These are phyloP conservation scores for Scytalidium lignicola DNA, from an alignment of 2,329 filamentous ascomycete species.

Conservation along the genomic window DNA sequence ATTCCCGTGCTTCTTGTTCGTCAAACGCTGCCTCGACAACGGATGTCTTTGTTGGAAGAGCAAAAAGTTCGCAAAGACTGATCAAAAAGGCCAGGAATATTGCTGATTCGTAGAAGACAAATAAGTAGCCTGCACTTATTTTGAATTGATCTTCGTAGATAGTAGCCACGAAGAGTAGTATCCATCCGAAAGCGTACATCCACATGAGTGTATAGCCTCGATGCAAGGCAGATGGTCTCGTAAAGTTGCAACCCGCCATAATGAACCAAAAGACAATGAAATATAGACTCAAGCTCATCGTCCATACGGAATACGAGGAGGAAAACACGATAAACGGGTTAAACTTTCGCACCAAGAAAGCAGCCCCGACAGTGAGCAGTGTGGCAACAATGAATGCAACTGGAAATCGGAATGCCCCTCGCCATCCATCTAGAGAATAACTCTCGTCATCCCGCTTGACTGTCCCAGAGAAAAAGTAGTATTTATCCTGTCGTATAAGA, in stretches of 20 bases:
- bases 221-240: constrained; percentile 81
- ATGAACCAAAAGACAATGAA: constrained; percentile 79
- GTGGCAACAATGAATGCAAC: constrained; percentile 66
- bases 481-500: constrained; percentile 69
- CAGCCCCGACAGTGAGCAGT: constrained; percentile 64
- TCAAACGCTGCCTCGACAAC: constrained; percentile 58
- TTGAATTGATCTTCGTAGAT: constrained; percentile 71
- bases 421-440: constrained; percentile 66
- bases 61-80: constrained; percentile 74
- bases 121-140: constrained; percentile 71
- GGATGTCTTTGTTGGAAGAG: constrained; percentile 63
- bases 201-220: constrained; percentile 77
- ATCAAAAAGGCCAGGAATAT: constrained; percentile 71
- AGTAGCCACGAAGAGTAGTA: constrained; percentile 64
- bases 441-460: constrained; percentile 52
- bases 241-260: constrained; percentile 69
- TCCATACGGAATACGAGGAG: constrained; percentile 81
- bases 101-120: constrained; percentile 73
- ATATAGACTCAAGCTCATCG: constrained; percentile 79
- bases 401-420: constrained; percentile 80
- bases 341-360: constrained; percentile 71
- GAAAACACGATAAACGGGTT: constrained; percentile 92
- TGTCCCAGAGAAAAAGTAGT: constrained; percentile 75
- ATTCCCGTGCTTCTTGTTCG: constrained; percentile 39
- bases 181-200: constrained; percentile 74